Evolutionary conservation across 352 stramenopile genomes (phyloP).

Genomic region (Globisporangium cystogenes): DNA sequence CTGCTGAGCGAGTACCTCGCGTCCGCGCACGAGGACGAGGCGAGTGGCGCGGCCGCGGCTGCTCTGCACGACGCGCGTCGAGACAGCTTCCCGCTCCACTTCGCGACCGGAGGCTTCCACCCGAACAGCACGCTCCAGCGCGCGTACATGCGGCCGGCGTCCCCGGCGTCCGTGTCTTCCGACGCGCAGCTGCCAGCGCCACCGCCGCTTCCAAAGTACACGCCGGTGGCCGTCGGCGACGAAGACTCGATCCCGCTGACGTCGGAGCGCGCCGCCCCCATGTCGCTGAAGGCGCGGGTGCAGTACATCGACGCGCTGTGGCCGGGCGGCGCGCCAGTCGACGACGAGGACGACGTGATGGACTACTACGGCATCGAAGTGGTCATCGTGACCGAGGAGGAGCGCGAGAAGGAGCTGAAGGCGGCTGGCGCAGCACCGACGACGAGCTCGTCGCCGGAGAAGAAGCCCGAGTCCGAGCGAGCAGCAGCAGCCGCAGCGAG

Average conservation of each 20-base stretch:
- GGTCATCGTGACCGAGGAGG: conserved; percentile 61
- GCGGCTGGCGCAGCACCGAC: background rate
- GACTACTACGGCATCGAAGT: conserved; percentile 77
- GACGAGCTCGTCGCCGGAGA: conserved; percentile 7
- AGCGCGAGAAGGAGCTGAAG: conserved; percentile 16
- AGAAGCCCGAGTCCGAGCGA: conserved; percentile 4
- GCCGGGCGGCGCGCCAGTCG: conserved; percentile 51
- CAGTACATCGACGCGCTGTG: conserved; percentile 69
- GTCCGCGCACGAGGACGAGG: conserved; percentile 11
- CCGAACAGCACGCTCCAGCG: background rate
- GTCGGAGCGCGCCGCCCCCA: conserved; percentile 23
- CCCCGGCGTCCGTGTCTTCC: conserved; percentile 9
- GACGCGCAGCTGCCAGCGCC: conserved; percentile 3
- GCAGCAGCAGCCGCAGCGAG: conserved; percentile 6
- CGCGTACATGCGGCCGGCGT: conserved; percentile 16
- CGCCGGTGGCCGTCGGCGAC: conserved; percentile 31
- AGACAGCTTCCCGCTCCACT: background rate
- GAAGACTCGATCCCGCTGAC: conserved; percentile 40
- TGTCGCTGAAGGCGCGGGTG: conserved; percentile 51
- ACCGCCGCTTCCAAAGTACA: conserved; percentile 40
- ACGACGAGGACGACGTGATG: conserved; percentile 69
- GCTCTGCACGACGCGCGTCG: background rate
- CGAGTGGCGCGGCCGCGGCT: background rate
- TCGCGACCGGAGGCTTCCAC: background rate
- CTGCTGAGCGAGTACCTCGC: conserved; percentile 56